phyloP scores from a whole-genome alignment of 495 filamentous ascomycete species.

The Xylaria bambusicola region DNA sequence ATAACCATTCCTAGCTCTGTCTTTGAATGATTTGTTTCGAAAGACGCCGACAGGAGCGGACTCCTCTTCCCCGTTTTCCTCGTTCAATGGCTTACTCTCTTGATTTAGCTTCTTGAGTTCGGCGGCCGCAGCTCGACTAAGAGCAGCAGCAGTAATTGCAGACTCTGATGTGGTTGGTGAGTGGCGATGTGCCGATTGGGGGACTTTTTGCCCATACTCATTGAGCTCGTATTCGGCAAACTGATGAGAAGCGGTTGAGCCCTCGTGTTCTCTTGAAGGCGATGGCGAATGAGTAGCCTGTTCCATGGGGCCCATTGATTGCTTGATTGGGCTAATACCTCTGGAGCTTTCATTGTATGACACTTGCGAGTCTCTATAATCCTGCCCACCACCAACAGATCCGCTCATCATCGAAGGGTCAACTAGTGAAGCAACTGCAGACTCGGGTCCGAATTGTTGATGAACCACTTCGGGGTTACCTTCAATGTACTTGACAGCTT shows the following conservation, averaged over 20 bases:
- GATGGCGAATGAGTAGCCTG: slow-evolving; percentile 33
- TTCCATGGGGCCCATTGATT: slow-evolving; percentile 32
- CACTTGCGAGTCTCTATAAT: slow-evolving; percentile 37
- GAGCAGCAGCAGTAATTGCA: slow-evolving; percentile 54
- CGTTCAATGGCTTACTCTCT: slow-evolving; percentile 28
- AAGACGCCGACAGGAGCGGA: slow-evolving; percentile 40
- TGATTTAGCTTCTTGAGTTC: slow-evolving; percentile 45
- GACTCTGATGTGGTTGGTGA: slow-evolving; percentile 52
- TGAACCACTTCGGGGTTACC: slow-evolving; percentile 76
- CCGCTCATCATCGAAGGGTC: slow-evolving; percentile 72
- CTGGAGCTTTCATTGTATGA: slow-evolving; percentile 44
- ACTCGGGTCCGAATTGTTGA: slow-evolving; percentile 72
- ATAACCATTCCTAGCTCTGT: slow-evolving; percentile 51
- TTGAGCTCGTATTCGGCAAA: slow-evolving; percentile 55
- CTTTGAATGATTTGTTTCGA: slow-evolving; percentile 57
- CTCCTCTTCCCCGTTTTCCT: slow-evolving; percentile 21
- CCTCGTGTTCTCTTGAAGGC: slow-evolving; percentile 26
- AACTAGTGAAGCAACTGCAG: slow-evolving; percentile 82
- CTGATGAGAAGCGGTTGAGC: slow-evolving; percentile 30
- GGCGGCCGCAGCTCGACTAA: slow-evolving; percentile 50
- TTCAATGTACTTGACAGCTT: slow-evolving; percentile 66
- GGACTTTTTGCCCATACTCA: slow-evolving; percentile 56
- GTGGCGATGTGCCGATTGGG: slow-evolving; percentile 39
- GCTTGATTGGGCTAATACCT: slow-evolving; percentile 40
- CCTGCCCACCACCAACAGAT: slow-evolving; percentile 37